These are phyloP conservation scores for Coleophoma eucalyptorum DNA, from an alignment of 2,329 filamentous ascomycete genomes.

Conservation along the genomic window DNA sequence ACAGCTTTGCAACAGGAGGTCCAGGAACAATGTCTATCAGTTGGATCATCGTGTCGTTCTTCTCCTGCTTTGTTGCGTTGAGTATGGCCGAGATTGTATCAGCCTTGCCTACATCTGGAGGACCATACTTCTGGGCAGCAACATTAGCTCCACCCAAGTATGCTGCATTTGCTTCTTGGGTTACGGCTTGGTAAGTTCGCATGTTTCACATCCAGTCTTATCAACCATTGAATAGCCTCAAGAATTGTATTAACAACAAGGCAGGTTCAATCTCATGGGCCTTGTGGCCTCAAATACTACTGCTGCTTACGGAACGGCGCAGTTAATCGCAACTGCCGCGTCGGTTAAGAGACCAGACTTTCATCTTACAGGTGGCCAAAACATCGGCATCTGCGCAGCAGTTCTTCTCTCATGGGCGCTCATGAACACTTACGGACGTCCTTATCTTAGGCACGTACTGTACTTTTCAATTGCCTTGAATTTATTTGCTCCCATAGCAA, in stretches of 20 bases:
- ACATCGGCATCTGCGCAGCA: conserved; percentile 56
- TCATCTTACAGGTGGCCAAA: conserved; percentile 38
- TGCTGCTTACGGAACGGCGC: conserved; percentile 40
- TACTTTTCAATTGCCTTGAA: conserved; percentile 52
- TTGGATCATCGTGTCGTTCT: conserved; percentile 52
- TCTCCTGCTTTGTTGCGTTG: conserved; percentile 49
- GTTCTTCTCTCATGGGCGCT: conserved; percentile 50
- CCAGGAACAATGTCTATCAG: conserved; percentile 52
- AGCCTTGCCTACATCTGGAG: conserved; percentile 53
- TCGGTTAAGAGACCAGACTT: conserved; percentile 36
- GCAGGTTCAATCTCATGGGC: conserved; percentile 41
- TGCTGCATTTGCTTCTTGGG: conserved; percentile 41
- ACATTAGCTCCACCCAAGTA: conserved; percentile 46
- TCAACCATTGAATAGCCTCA: not conserved
- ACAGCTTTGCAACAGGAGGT: conserved; percentile 51
- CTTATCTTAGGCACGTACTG: conserved; percentile 52
- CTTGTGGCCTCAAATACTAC: conserved; percentile 45
- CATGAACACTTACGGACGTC: conserved; percentile 54
- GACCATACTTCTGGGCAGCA: conserved; percentile 58
- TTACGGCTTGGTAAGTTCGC: conserved; percentile 33
- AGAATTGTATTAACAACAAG: not conserved
- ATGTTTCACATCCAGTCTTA: not conserved
- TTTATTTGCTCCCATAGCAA: too few relatives aligned
- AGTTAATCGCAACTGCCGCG: conserved; percentile 39
- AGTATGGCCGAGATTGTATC: conserved; percentile 58